These are phyloP conservation scores for Ceratobasidium sp. DNA, from an alignment of 1,284 basidiomycete genomes.

Conservation along the genomic window DNA sequence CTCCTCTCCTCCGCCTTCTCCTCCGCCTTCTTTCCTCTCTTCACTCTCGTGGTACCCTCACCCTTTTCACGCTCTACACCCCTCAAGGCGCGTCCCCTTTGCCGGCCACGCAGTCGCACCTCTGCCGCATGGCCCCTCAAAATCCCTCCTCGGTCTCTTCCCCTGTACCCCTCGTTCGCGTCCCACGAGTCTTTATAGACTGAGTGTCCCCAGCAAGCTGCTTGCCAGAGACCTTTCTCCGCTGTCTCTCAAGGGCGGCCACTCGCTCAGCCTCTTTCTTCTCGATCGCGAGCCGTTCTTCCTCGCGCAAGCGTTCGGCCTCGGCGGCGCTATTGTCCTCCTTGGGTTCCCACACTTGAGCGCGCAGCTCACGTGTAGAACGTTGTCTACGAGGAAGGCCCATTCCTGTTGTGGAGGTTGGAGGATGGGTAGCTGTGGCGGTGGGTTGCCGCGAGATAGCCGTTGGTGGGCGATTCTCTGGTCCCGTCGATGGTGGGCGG, in stretches of 20 bases:
- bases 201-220: slow-evolving; percentile 5
- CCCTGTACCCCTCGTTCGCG: neutral
- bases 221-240: slow-evolving; percentile 36
- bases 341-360: slow-evolving; percentile 42
- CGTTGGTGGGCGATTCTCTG: slow-evolving; percentile 19
- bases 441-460: neutral
- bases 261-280: slow-evolving; percentile 36
- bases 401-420: slow-evolving; percentile 39
- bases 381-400: slow-evolving; percentile 35
- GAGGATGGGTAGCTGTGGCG: slow-evolving; percentile 18
- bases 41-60: neutral
- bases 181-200: neutral
- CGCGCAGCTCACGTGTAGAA: slow-evolving; percentile 34
- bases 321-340: slow-evolving; percentile 36
- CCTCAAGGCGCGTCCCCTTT: slow-evolving; percentile 38
- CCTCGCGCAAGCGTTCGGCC: slow-evolving; percentile 33
- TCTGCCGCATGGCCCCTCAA: slow-evolving; percentile 29
- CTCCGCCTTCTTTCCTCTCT: neutral
- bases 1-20: neutral
- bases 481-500: slow-evolving; percentile 10
- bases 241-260: slow-evolving; percentile 29
- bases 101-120: slow-evolving; percentile 33
- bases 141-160: slow-evolving; percentile 14
- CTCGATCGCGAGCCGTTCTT: slow-evolving; percentile 22
- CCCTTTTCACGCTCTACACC: slow-evolving; percentile 27